phyloP scores from a whole-genome alignment of 2,329 filamentous ascomycete species.

The Microdochium bolleyi region DNA sequence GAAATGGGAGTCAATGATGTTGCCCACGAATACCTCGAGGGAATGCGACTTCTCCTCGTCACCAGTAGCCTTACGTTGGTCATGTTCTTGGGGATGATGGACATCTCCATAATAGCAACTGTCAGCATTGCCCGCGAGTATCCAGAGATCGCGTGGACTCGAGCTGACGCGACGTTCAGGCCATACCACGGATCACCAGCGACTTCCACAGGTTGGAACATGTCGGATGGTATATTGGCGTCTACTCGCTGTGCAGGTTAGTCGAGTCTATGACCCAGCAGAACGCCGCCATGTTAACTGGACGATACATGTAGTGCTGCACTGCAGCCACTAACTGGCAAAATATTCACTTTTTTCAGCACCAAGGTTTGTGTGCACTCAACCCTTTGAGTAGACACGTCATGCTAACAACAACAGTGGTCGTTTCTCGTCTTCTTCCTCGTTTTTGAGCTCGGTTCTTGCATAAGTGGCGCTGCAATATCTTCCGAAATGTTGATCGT shows the following conservation, averaged over 20 bases:
- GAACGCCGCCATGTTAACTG: neutral
- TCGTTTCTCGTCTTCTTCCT: conserved; percentile 31
- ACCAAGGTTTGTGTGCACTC: conserved; percentile 15
- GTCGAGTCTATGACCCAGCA: conserved; percentile 3
- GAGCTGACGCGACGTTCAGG: conserved; percentile 14
- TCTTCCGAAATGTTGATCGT: conserved; percentile 44
- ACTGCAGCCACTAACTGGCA: conserved; percentile 43
- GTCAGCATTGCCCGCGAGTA: conserved; percentile 16
- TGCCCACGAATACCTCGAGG: conserved; percentile 13
- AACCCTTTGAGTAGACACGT: neutral
- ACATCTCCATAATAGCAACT: conserved; percentile 45
- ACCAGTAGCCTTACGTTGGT: conserved; percentile 28
- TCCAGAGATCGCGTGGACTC: neutral
- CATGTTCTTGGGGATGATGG: conserved; percentile 39
- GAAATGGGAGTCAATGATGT: conserved; percentile 3
- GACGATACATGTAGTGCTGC: conserved; percentile 29
- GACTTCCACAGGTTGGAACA: conserved; percentile 41
- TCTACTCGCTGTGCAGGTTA: conserved; percentile 37
- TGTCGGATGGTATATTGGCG: conserved; percentile 48
- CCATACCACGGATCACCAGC: conserved; percentile 40
- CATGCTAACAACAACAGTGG: conserved; percentile 15
- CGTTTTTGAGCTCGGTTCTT: conserved; percentile 47
- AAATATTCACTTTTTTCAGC: conserved; percentile 35
- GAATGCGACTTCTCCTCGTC: conserved; percentile 13
- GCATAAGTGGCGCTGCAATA: conserved; percentile 42